Evolutionary conservation across 2,329 filamentous ascomycete species (phyloP), one percentile per base, ranked within the genome.

Genomic region (Epichloe uncinata): DNA sequence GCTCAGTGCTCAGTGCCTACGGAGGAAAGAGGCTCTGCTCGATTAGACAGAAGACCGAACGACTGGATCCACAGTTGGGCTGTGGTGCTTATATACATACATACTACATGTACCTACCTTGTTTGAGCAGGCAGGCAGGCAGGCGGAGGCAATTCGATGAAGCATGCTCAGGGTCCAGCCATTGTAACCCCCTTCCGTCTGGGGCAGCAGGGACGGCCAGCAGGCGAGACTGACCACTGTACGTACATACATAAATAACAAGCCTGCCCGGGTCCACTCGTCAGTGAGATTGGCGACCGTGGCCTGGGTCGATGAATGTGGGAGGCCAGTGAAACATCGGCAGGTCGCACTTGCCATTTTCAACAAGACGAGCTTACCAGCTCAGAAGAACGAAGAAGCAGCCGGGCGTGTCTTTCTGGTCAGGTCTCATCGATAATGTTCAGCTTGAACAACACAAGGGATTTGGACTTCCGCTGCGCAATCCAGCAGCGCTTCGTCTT

Each of bases 1-100:
- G 26, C 26, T 30, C 26, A 3, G 26, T 30, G 26, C 26, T 30
- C 26, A 3, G 26, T 30, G 26, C 26, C 26, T 30, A 9, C 8
- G 26, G 26, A 9, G 8, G 26, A 30, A 30, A 30, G 8, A 30
- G 26, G 8, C 26, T 30, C 26, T 6, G 22, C 22, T 26, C 22
- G 22, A 26, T 26, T 7, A 26, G 22, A 26, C 22, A 26, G 22
- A 20, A 20, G 20, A 20, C 20, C 1, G 22, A 26, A 26, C 13
- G 30, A 22, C 33, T 16, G 20, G 51, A 50, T 53, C 51, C 51
- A 53, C 51, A 53, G 42, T 50, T 50, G 45, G 48, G 51, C 48
- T 42, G 41, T 46, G 33, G 18, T 52, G 51, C 45, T 45, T 42
- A 20, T 8, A 30, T 8, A 9, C 4, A 9, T 7, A 30, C 3